Percentiles rank a stretch among this genome's conserved stretches.
phyloP scores from a whole-genome alignment of 495 filamentous ascomycete species.

The Penicillium bialowiezense region DNA sequence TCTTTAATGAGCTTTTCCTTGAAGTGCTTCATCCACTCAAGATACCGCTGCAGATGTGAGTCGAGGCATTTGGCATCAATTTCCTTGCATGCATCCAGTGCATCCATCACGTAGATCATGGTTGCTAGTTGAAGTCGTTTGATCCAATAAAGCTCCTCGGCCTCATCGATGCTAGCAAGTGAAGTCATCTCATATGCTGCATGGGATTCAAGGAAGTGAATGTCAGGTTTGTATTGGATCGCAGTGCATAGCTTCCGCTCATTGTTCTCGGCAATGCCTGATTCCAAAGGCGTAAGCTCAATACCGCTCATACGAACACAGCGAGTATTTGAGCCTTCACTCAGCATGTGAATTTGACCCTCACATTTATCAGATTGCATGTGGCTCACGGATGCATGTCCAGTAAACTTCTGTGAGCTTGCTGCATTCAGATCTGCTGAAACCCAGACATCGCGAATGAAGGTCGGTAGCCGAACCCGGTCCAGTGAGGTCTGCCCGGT shows the following conservation, averaged over 20 bases:
- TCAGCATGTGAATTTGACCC: constrained; percentile 20
- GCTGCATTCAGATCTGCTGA: constrained; percentile 21
- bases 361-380: constrained; percentile 20
- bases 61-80: constrained; percentile 16
- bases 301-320: constrained; percentile 25
- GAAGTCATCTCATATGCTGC: constrained; percentile 11
- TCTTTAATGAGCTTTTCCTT: constrained; percentile 8
- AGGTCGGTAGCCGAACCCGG: constrained; percentile 21
- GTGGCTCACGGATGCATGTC: constrained; percentile 16
- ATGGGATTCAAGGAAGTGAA: constrained; percentile 17
- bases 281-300: constrained; percentile 27
- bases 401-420: constrained; percentile 12
- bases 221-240: constrained; percentile 22
- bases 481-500: constrained; percentile 19
- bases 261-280: background rate
- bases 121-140: constrained; percentile 24
- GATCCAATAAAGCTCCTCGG: constrained; percentile 10
- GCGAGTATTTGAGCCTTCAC: constrained; percentile 2
- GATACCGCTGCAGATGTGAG: constrained; percentile 18
- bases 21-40: constrained; percentile 24
- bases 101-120: constrained; percentile 24
- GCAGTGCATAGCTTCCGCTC: constrained; percentile 20
- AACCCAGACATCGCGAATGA: constrained; percentile 28
- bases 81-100: constrained; percentile 11
- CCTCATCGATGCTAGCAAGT: background rate